Evolutionary conservation across 345 rosid genomes (phyloP).

Genomic region (Mercurialis annua): DNA sequence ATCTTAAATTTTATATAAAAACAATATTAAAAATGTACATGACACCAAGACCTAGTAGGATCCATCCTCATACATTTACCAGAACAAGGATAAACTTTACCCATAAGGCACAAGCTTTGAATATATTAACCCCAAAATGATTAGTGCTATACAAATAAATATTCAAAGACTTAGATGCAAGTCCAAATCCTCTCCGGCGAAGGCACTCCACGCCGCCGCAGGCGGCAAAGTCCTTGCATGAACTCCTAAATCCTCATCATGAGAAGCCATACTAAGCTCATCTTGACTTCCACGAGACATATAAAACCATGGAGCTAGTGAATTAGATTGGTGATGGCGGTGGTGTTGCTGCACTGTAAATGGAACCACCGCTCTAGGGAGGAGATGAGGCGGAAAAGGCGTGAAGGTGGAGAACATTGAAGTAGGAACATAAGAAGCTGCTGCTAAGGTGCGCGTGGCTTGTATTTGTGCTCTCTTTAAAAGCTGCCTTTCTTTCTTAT

Average conservation of each 20-base stretch:
- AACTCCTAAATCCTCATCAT: background rate
- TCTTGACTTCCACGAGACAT: background rate
- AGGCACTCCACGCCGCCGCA: conserved; percentile 10
- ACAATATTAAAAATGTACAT: too few species aligned
- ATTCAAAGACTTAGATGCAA: conserved; percentile 17
- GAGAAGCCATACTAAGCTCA: background rate
- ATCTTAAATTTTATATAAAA: too few species aligned
- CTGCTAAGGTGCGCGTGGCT: conserved; percentile 19
- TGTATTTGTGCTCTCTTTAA: conserved; percentile 26
- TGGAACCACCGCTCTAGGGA: background rate
- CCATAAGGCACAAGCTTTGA: too few species aligned
- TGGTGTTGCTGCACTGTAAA: conserved; percentile 5
- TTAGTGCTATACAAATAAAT: too few species aligned
- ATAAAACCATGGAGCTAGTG: conserved; percentile 11
- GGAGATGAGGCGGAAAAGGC: conserved; percentile 5
- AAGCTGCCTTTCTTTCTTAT: conserved; percentile 30
- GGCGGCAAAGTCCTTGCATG: background rate
- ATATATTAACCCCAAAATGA: too few species aligned
- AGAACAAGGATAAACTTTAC: too few species aligned
- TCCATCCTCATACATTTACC: too few species aligned
- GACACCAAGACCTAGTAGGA: too few species aligned
- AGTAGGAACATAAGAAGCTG: conserved; percentile 13
- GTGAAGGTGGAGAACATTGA: conserved; percentile 17
- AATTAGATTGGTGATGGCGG: background rate
- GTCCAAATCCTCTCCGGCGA: conserved; percentile 20